phyloP scores from a whole-genome alignment of 2,329 filamentous ascomycete species.

The Cercospora brassicicola region DNA sequence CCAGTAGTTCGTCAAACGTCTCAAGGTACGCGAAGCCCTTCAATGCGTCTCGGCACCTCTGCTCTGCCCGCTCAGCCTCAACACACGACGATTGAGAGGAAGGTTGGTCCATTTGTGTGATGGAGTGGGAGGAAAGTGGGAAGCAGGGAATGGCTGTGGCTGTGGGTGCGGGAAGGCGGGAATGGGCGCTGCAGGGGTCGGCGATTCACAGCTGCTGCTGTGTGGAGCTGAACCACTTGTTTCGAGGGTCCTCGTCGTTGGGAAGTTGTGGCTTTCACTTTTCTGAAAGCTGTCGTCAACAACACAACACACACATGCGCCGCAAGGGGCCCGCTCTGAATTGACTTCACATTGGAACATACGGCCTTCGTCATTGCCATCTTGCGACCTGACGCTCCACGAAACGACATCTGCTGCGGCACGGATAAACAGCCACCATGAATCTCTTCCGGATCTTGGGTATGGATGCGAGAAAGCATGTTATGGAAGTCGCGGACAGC shows the following conservation, averaged over 20 bases:
- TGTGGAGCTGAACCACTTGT: conserved; percentile 1
- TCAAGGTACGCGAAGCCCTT: conserved; percentile 46
- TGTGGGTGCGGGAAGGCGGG: conserved; percentile 1
- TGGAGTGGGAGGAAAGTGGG: not conserved
- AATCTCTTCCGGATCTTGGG: conserved; percentile 70
- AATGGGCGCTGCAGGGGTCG: conserved; percentile 4
- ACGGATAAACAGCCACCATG: conserved; percentile 47
- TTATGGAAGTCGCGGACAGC: conserved; percentile 9
- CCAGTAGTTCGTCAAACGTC: conserved; percentile 42
- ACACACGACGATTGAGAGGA: not conserved
- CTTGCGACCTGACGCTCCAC: conserved; percentile 2
- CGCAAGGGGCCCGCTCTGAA: not conserved
- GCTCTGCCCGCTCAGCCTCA: not conserved
- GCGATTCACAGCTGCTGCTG: not conserved
- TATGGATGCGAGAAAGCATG: conserved; percentile 42
- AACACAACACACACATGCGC: conserved; percentile 3
- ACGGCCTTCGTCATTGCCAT: not conserved
- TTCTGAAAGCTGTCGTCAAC: conserved; percentile 8
- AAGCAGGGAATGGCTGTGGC: not conserved
- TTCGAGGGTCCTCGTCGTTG: conserved; percentile 9
- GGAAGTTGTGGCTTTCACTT: conserved; percentile 3
- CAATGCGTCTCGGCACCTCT: not conserved
- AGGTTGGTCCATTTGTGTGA: not conserved
- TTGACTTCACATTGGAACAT: not conserved
- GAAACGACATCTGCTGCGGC: conserved; percentile 13